Percentiles rank a stretch among this genome's conserved stretches.
Evolutionary conservation across 2,329 filamentous ascomycete genomes (phyloP).

Genomic region (Capronia epimyces): DNA sequence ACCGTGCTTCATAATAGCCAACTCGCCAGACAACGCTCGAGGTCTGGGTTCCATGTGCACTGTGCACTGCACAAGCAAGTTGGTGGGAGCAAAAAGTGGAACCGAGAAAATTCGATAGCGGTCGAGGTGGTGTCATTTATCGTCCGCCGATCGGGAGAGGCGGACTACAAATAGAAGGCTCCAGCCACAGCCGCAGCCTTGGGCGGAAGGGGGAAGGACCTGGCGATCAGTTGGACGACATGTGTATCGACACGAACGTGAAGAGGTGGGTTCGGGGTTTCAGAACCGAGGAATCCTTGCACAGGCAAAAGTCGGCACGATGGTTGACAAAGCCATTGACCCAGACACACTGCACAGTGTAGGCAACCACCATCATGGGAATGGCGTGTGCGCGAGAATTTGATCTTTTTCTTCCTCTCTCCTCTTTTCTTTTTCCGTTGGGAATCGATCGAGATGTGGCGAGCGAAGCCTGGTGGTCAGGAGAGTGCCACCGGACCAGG

Average conservation of each 20-base stretch:
- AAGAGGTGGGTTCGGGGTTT: not conserved
- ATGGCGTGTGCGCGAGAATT: not conserved
- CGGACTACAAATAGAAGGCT: too few species aligned
- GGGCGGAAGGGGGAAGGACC: not conserved
- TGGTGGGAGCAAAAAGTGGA: not conserved
- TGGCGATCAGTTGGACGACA: not conserved
- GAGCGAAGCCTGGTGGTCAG: not conserved
- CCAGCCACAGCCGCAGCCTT: not conserved
- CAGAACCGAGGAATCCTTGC: not conserved
- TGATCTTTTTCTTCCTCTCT: not conserved
- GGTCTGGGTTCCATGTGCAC: not conserved
- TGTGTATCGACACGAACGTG: too few species aligned
- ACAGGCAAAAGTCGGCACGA: not conserved
- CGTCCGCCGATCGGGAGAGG: not conserved
- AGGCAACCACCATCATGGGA: too few species aligned
- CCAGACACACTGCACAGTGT: too few species aligned
- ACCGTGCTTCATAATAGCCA: not conserved
- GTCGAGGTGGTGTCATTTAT: not conserved
- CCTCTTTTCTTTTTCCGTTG: constrained; percentile 1
- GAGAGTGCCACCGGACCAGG: not conserved
- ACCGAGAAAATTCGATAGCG: constrained; percentile 1
- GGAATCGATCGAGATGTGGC: not conserved
- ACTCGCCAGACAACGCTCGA: not conserved
- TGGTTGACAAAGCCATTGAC: too few species aligned
- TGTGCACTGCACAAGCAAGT: not conserved